phyloP scores from a whole-genome alignment of 2,329 filamentous ascomycete species.

The Chalara sp. region DNA sequence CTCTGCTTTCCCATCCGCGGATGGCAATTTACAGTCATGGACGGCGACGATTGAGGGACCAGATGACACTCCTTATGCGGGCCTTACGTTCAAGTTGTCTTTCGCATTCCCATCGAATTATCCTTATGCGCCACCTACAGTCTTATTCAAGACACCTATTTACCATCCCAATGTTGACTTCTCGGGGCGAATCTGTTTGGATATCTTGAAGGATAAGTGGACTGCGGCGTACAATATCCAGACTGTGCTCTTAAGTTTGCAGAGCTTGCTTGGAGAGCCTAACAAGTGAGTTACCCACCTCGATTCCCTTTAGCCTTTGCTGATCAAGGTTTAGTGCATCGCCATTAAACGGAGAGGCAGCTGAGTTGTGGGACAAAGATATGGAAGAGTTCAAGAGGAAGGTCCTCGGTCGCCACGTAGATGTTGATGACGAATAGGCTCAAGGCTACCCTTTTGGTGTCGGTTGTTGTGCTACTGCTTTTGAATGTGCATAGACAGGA shows the following conservation, averaged over 20 bases:
- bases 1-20: conserved; percentile 86
- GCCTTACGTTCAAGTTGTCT: conserved; percentile 83
- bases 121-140: conserved; percentile 82
- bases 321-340: conserved; percentile 59
- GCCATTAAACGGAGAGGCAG: conserved; percentile 91
- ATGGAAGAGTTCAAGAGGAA: conserved; percentile 79
- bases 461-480: conserved; percentile 9
- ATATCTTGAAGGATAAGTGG: conserved; percentile 99
- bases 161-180: conserved; percentile 99
- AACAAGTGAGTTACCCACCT: conserved; percentile 72
- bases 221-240: conserved; percentile 96
- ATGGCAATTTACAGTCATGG: conserved; percentile 89
- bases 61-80: conserved; percentile 82
- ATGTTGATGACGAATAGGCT: conserved; percentile 55
- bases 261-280: conserved; percentile 91
- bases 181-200: conserved; percentile 90
- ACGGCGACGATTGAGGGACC: conserved; percentile 90
- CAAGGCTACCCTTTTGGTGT: conserved; percentile 1
- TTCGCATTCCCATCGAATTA: conserved; percentile 91
- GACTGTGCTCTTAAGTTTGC: conserved; percentile 84
- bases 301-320: not conserved
- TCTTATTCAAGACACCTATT: conserved; percentile 96
- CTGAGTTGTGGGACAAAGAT: conserved; percentile 91
- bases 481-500: conserved; percentile 14
- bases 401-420: conserved; percentile 54